Evolutionary conservation across 495 filamentous ascomycete genomes (phyloP), one percentile per base, ranked within the genome.

Genomic region (Xylaria nigripes): DNA sequence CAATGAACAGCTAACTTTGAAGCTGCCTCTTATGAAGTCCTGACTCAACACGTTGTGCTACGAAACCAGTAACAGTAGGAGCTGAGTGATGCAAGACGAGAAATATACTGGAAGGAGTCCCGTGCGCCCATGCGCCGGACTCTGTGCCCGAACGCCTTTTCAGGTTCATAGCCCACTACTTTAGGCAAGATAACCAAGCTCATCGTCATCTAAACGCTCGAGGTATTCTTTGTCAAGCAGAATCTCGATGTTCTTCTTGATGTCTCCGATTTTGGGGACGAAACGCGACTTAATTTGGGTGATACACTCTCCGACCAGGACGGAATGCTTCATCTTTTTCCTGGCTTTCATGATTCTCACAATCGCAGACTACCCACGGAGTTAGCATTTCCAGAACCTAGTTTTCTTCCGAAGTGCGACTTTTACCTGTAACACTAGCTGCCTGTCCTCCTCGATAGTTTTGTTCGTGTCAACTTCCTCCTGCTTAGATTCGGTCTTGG

Each of bases 231-330:
- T 99, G 77, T 99, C 93, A 56, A 99, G 86, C 38, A 99, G 77
- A 60, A 95, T 95, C 70, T 99, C 93, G 64, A 99, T 96, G 69
- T 92, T 96, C 76, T 95, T 97, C 75, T 99, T 99, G 80, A 99
- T 97, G 60, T 99, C 93, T 5, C 80, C 76, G 19, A 97, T 77
- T 69, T 95, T 92, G 22, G 94, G 93, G 32, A 87, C 83, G 75
- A 99, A 99, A 46, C 93, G 88, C n/a, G 79, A 81, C 65, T 86
- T 86, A 72, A 99, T 95, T 70, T 97, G 94, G 57, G 82, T 82
- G 67, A 99, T 96, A 15, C 88, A 90, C 72, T 99, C 93, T 61
- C 87, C 83, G 41, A 99, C 89, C 9, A 99, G 82, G 64, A 89
- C 83, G 48, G 86, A 81, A 70, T 99, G 92, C 80, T 95, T 96